Conservation (phyloP, 768 basidiomycete genomes). For the Amanita jacksonii region DNA sequence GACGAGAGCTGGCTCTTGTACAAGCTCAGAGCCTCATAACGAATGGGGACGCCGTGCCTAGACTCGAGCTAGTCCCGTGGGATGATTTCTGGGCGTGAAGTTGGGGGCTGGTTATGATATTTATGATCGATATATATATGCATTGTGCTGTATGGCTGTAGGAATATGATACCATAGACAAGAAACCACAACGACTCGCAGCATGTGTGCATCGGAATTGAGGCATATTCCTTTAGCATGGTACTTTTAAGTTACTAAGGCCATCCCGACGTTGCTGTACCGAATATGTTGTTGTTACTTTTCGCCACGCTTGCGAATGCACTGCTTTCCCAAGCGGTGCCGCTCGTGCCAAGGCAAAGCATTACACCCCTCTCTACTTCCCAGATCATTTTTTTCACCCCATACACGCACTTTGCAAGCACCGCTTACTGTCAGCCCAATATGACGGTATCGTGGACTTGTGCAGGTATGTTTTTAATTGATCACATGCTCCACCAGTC, state of each 20-base stretch:
- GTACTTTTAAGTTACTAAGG: too few relatives aligned
- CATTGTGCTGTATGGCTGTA: neutral
- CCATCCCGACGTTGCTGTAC: too few relatives aligned
- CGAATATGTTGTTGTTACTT: neutral
- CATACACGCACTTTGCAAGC: slow-evolving; percentile 41
- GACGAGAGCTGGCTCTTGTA: slow-evolving; percentile 77
- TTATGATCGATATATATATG: neutral
- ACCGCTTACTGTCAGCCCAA: slow-evolving; percentile 40
- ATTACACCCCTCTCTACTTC: slow-evolving; percentile 29
- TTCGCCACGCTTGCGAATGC: neutral
- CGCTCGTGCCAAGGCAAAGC: neutral
- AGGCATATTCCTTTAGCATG: too few relatives aligned
- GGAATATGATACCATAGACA: too few relatives aligned
- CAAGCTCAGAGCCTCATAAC: slow-evolving; percentile 67
- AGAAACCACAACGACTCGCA: too few relatives aligned
- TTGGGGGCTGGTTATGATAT: neutral
- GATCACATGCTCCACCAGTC: neutral
- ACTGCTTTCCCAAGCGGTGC: neutral
- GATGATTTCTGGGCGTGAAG: slow-evolving; percentile 3
- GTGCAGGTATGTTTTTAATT: slow-evolving; percentile 31
- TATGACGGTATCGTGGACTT: slow-evolving; percentile 36
- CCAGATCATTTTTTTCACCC: slow-evolving; percentile 33
- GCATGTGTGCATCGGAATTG: too few relatives aligned
- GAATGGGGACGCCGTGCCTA: slow-evolving; percentile 18
- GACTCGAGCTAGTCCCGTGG: slow-evolving; percentile 2